These are phyloP conservation scores for Paramarasmius palmivorus DNA, from an alignment of 1,284 basidiomycete species.

Conservation along the genomic window DNA sequence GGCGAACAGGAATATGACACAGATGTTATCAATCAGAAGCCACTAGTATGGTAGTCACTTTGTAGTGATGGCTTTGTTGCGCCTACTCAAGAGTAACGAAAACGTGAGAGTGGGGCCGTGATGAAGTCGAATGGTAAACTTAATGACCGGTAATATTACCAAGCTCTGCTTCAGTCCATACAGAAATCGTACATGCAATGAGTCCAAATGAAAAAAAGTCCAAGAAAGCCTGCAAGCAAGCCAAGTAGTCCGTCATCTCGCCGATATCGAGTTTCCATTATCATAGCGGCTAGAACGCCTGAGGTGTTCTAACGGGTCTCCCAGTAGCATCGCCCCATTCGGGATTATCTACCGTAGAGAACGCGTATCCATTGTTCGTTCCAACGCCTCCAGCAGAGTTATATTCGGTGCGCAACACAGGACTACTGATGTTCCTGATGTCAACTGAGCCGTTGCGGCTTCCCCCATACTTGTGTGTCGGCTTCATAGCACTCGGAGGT, in stretches of 20 bases:
- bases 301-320: background rate
- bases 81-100: background rate
- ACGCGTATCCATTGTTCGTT: slow-evolving; percentile 14
- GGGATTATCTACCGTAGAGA: slow-evolving; percentile 7
- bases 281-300: background rate
- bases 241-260: too few relatives aligned
- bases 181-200: too few relatives aligned
- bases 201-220: too few relatives aligned
- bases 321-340: slow-evolving; percentile 2
- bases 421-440: slow-evolving; percentile 8
- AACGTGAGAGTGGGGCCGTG: too few relatives aligned
- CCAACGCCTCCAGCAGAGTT: slow-evolving; percentile 14
- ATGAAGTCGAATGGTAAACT: too few relatives aligned
- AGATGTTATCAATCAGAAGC: too few relatives aligned
- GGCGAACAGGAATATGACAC: background rate
- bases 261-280: too few relatives aligned
- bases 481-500: background rate
- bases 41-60: background rate
- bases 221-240: too few relatives aligned
- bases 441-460: background rate
- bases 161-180: too few relatives aligned
- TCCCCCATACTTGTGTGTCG: background rate
- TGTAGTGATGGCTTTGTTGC: background rate
- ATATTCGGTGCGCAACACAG: slow-evolving; percentile 1
- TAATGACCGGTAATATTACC: too few relatives aligned